phyloP scores from a whole-genome alignment of 495 filamentous ascomycete species.

The Penicillium coffeae region DNA sequence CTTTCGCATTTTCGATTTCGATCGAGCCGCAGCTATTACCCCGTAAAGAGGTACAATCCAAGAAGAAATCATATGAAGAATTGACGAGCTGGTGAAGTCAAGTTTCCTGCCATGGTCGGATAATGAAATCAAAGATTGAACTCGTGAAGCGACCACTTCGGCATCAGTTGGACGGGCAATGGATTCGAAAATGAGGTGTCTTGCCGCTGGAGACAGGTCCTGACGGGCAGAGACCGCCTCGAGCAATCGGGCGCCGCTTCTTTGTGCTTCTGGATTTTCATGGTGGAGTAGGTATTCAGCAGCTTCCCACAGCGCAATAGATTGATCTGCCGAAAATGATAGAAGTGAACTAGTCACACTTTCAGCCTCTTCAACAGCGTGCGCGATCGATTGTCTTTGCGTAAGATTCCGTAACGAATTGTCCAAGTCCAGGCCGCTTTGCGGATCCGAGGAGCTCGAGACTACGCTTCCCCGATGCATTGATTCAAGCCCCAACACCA shows the following conservation, averaged over 20 bases:
- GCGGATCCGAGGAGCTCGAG: slow-evolving; percentile 42
- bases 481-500: slow-evolving; percentile 33
- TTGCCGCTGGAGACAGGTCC: slow-evolving; percentile 36
- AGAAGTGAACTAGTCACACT: slow-evolving; percentile 28
- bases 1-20: slow-evolving; percentile 52
- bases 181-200: slow-evolving; percentile 34
- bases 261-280: slow-evolving; percentile 38
- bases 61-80: slow-evolving; percentile 40
- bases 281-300: slow-evolving; percentile 39
- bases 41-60: slow-evolving; percentile 42
- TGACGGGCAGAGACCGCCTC: slow-evolving; percentile 40
- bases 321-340: slow-evolving; percentile 41
- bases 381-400: slow-evolving; percentile 32
- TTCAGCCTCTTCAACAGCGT: slow-evolving; percentile 43
- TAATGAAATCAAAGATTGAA: slow-evolving; percentile 39
- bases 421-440: slow-evolving; percentile 41
- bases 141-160: slow-evolving; percentile 39
- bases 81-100: slow-evolving; percentile 39
- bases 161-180: slow-evolving; percentile 33
- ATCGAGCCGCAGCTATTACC: slow-evolving; percentile 30
- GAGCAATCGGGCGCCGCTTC: slow-evolving; percentile 32
- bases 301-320: slow-evolving; percentile 40
- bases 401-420: slow-evolving; percentile 30
- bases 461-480: slow-evolving; percentile 47
- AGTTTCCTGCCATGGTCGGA: slow-evolving; percentile 46